Base-by-base conservation (phyloP, 2,329 filamentous ascomycete species). In the Penicillium sp. region DNA sequence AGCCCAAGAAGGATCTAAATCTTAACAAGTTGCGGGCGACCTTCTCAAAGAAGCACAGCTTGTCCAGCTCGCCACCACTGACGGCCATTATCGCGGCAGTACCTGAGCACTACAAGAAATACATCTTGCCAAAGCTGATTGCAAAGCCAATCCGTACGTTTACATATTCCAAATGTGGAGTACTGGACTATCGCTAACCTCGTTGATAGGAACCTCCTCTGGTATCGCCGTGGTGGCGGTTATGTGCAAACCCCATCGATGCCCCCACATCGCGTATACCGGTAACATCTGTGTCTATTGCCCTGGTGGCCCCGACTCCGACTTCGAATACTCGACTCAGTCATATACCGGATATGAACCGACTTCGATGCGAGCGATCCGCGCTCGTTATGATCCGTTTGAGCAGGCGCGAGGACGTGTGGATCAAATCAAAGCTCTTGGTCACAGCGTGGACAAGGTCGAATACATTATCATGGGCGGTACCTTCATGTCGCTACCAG, bases 381-480 rank as follows among this genome's bases (percentile, higher is more conserved):
- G 95, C 59, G 94, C 94, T 31, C 86, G 95, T 48, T 99, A 99
- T 71, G 95, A 99, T 69, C 94, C 94, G 0, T 99, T 97, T 66
- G 94, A 99, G 75, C 94, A 99, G 78, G 94, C 94, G 16, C 84
- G 94, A 72, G 94, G 94, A 40, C 86, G 94, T 64, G 93, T 99
- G 6, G 95, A 99, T 67, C 94, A 99, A 77, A 91, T 99, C 70
- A 95, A 96, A 74, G 89, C 90, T 2, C 82, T 99, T 0, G 94
- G 94, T 0, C 94, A 99, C 75, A 96, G 91, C 43, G 94, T 99
- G 45, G 94, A 99, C 78, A 99, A 99, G 75, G 94, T 99, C 25
- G 94, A 99, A 78, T 99, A 97, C 75, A 99, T 99, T 70, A 96
- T 99, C 72, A 99, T 99, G 94, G 94, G 94, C 57, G 94, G 94